phyloP scores from a whole-genome alignment of 805 yeast genomes.

The Barnettozyma wickerhamii region DNA sequence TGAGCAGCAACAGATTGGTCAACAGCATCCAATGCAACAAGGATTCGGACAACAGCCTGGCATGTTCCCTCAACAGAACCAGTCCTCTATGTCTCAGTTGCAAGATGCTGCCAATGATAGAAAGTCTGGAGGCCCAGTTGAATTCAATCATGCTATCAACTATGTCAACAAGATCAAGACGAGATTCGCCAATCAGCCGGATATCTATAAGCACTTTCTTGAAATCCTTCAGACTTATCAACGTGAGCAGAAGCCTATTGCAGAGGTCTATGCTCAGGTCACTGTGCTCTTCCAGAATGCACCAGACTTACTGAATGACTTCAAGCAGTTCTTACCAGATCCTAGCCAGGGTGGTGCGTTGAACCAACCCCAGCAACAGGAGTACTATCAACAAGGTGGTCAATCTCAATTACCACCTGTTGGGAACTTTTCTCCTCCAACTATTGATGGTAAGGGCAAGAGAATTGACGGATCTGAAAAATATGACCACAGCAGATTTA shows the following conservation, averaged over 20 bases:
- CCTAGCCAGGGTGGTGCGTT: constrained; percentile 21
- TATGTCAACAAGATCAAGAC: constrained; percentile 96
- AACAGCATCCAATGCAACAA: constrained; percentile 11
- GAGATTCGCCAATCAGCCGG: constrained; percentile 90
- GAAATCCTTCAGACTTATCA: constrained; percentile 96
- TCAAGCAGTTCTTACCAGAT: constrained; percentile 93
- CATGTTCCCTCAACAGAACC: constrained; percentile 13
- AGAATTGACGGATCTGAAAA: constrained; percentile 14
- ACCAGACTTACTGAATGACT: constrained; percentile 91
- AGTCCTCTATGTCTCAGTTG: constrained; percentile 28
- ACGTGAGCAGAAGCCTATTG: constrained; percentile 91
- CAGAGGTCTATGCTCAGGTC: constrained; percentile 93
- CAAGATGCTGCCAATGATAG: constrained; percentile 34
- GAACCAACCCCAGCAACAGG: constrained; percentile 17
- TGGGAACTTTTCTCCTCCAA: constrained; percentile 79
- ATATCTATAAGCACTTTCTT: constrained; percentile 88
- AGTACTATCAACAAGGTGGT: constrained; percentile 23
- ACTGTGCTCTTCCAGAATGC: constrained; percentile 85
- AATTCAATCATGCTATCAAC: constrained; percentile 94
- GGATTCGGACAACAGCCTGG: constrained; percentile 9
- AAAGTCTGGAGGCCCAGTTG: constrained; percentile 61
- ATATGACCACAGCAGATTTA: constrained; percentile 18
- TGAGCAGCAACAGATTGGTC: constrained; percentile 12
- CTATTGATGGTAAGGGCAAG: constrained; percentile 26
- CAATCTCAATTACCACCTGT: constrained; percentile 72